Evolutionary conservation across 495 filamentous ascomycete genomes (phyloP).

Genomic region (Antarctomyces pellizariae): DNA sequence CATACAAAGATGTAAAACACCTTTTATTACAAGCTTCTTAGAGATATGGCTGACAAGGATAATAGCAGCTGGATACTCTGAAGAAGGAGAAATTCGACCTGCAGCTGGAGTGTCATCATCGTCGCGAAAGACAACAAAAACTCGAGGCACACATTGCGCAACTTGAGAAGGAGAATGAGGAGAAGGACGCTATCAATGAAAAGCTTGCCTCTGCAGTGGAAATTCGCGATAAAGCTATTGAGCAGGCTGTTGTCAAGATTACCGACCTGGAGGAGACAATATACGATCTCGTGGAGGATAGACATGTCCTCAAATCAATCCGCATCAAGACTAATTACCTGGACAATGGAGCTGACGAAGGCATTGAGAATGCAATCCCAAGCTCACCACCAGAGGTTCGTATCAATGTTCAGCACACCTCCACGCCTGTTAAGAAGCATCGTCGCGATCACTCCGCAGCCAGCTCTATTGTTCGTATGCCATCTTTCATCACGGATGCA

Average conservation of each 20-base stretch:
- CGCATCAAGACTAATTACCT: too few species aligned
- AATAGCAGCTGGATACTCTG: too few species aligned
- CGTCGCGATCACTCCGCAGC: conserved; percentile 9
- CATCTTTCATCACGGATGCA: conserved; percentile 40
- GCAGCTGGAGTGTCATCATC: conserved; percentile 63
- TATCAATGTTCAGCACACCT: background rate
- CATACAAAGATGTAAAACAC: conserved; percentile 11
- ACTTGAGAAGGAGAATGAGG: conserved; percentile 25
- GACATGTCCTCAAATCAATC: conserved; percentile 7
- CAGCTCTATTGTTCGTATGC: conserved; percentile 24
- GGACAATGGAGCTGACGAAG: background rate
- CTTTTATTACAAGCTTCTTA: conserved; percentile 23
- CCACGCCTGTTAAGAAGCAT: background rate
- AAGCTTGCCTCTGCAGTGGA: conserved; percentile 44
- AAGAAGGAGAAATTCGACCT: conserved; percentile 81
- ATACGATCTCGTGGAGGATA: conserved; percentile 23
- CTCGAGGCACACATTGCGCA: conserved; percentile 33
- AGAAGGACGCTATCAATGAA: conserved; percentile 34
- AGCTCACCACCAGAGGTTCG: conserved; percentile 7
- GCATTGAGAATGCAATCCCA: conserved; percentile 3
- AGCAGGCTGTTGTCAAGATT: conserved; percentile 66
- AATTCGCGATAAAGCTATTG: conserved; percentile 51
- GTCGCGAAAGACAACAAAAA: conserved; percentile 28
- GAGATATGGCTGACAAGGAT: too few species aligned
- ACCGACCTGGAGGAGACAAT: conserved; percentile 45